Base-by-base conservation (phyloP, 2,329 filamentous ascomycete species). In the Colletotrichum noveboracense region DNA sequence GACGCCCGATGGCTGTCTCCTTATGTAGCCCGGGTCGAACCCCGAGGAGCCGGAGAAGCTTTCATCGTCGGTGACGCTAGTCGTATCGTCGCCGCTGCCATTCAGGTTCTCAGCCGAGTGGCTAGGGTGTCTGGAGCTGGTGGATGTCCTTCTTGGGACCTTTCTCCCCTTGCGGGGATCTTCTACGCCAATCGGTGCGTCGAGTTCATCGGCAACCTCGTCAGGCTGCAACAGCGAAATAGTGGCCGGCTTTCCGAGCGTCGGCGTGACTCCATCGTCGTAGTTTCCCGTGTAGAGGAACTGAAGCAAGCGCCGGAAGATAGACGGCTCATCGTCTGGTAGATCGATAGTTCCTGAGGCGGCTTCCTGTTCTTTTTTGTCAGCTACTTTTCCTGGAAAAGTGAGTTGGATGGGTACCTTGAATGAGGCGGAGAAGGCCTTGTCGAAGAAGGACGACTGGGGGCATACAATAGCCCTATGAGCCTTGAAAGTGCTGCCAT, bases 381-480 rank as follows among this genome's bases (percentile, higher is more conserved):
- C 38, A 48, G 38, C 38, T 48, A 1, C 38, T 12, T 21, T 48
- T 48, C 18, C 12, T 38, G 16, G 5, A 16, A 16, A 2, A 38
- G 70, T 48, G 14, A 66, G n/a, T 52, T 21, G 30, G 10, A 0
- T 67, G 28, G 18, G 6, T 62, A 84, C 85, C 71, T 79, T 79
- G 52, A 85, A 83, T 13, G 18, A 13, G 8, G 30, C 18, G 32
- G 30, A 36, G 12, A 64, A 38, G 1, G 82, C 81, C 13, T 66
- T 76, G 12, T 80, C 80, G 66, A 48, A 52, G 38, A 86, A 86
- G 24, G 78, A 32, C 1, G 83, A 86, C 65, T 84, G 82, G 1
- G 81, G 61, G 71, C 84, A 86, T 7, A 86, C 77, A 18, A 86
- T 78, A 30, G 80, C 78, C 1, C 82, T 80, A 43, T 86, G 85